Evolutionary conservation across 306 rosid genomes (phyloP), one percentile per base, ranked within the genome.

Genomic region (Dicorynia guianensis): DNA sequence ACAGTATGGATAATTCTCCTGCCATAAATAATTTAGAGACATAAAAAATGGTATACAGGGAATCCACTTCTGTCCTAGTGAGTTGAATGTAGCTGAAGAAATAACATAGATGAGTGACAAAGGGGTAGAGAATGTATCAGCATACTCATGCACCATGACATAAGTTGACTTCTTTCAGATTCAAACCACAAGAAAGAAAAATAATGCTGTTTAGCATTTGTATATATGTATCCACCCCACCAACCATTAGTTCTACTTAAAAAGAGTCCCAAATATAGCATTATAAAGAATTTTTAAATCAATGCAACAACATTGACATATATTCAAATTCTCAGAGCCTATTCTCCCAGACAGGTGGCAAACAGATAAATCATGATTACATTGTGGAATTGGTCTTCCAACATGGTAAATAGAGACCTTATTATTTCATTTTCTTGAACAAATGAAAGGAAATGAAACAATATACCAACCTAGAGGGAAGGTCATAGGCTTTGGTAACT

Each of bases 1-100:
- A 95, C 99, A 11, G 99, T 95, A 81, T 92, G 99, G 79, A 95
- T 90, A 76, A 92, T 79, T 85, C 88, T 90, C 96, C 99, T 95
- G 85, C 15, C 13, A 85, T 65, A 57, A 77, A 55, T 71, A 61
- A 25, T 33, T 58, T n/a, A 54, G 53, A 39, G 76, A 76, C 39
- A 72, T 44, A 82, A 61, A 74, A 74, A 35, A 58, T 1, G 11
- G 9, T 35, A 54, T 54, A 5, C 38, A 52, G 50, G 14, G 33
- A 78, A 54, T 36, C 11, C 55, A 14, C 67, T 38, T 56, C 8
- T 43, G 40, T 60, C 55, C 58, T 25, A 60, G 11, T 38, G 6
- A 62, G 38, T 70, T 72, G 18, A 7, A 43, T 1, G 42, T 53
- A 18, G 38, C 5, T 52, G 39, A 35, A 12, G 48, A 35, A 13